Evolutionary conservation across 129 eudicot genomes (phyloP), one percentile per base, ranked within the genome.

Genomic region (Centaurea solstitialis): DNA sequence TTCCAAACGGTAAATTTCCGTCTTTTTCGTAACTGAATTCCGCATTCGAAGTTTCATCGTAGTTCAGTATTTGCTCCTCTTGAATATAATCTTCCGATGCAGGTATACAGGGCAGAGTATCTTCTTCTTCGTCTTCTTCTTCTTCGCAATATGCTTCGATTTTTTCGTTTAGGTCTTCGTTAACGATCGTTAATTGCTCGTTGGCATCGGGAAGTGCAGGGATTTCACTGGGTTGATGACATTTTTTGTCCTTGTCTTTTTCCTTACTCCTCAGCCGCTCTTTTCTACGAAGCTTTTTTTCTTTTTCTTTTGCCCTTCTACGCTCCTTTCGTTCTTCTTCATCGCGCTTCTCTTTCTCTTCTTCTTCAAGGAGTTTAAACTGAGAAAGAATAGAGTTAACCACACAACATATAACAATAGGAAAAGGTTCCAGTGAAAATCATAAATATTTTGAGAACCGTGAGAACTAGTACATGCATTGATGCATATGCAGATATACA

Each of bases 281-380:
- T 84, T 95, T 95, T 80, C 97, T 91, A 4, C 99, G 89, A 13
- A 91, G 94, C 83, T 92, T 95, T 61, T 95, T 95, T 76, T 93
- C 98, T 77, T 86, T 88, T 81, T 95, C 99, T 89, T 93, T 93
- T 57, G 81, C 86, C 72, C 91, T 88, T 80, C 87, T 91, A 15
- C 97, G 89, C 68, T 95, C 99, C 74, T 88, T 91, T 23, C 97
- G 92, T 86, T 92, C 98, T 88, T 95, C 99, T 62, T 95, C 99
- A 80, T 92, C 94, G 4, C 93, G 94, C 74, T 92, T 95, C 83
- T 95, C 99, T 68, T 89, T 95, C 84, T 95, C 98, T 85, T 95
- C 99, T 87, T 95, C 99, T 84, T 95, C 98, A 43, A 95, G 98
- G 72, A 95, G 98, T 81, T 95, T 95, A 85, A 72, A 86, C 99